Evolutionary conservation across 495 filamentous ascomycete species (phyloP).

Genomic region (Lentithecium fluviatile): DNA sequence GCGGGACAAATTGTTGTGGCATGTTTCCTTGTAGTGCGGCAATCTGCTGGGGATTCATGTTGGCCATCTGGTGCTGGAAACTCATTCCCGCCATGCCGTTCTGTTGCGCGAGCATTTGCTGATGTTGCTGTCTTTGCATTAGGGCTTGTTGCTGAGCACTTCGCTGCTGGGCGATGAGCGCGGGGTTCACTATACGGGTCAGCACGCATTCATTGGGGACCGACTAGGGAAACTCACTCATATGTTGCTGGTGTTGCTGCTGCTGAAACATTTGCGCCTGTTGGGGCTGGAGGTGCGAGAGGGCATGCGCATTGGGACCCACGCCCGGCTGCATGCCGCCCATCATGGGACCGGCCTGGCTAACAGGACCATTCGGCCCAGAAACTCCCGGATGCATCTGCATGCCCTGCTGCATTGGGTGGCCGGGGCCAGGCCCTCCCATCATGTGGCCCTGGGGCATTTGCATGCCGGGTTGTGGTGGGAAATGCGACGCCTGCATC

Average conservation of each 20-base stretch:
- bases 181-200: conserved; percentile 19
- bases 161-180: conserved; percentile 9
- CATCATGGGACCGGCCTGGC: conserved; percentile 75
- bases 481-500: conserved; percentile 51
- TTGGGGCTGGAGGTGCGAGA: conserved; percentile 68
- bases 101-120: conserved; percentile 30
- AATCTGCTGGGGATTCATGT: conserved; percentile 29
- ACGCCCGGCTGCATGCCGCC: conserved; percentile 74
- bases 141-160: conserved; percentile 17
- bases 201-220: conserved; percentile 1
- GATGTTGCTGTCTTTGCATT: conserved; percentile 46
- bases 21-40: conserved; percentile 17
- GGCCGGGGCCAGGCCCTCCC: conserved; percentile 64
- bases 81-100: conserved; percentile 26
- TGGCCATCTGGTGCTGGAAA: conserved; percentile 22
- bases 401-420: conserved; percentile 68
- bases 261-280: conserved; percentile 44
- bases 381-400: conserved; percentile 85
- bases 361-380: conserved; percentile 71
- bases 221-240: conserved; percentile 30
- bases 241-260: conserved; percentile 43
- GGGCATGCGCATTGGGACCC: conserved; percentile 68
- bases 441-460: conserved; percentile 77
- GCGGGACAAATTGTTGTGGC: conserved; percentile 8
- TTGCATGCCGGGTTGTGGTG: conserved; percentile 56